These are phyloP conservation scores for Aspergillus quadrilineatus DNA, from an alignment of 2,329 filamentous ascomycete species.

Conservation along the genomic window DNA sequence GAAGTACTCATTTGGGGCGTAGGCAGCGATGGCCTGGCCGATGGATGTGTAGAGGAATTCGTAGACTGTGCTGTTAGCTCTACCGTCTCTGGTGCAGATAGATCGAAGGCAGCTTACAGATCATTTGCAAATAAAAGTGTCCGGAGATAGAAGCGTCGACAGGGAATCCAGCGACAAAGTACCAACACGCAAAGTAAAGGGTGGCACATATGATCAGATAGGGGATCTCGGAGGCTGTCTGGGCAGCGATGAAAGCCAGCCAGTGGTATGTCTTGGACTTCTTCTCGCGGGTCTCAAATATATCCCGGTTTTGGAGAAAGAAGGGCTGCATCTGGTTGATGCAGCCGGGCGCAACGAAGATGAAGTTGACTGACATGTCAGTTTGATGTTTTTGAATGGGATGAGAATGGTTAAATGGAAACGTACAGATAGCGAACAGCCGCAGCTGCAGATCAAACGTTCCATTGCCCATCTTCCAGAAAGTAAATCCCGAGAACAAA, in stretches of 20 bases:
- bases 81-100: background rate
- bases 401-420: background rate
- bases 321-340: slow-evolving; percentile 60
- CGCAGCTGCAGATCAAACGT: slow-evolving; percentile 55
- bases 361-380: slow-evolving; percentile 52
- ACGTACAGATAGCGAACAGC: slow-evolving; percentile 54
- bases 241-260: slow-evolving; percentile 58
- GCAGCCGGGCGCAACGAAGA: slow-evolving; percentile 60
- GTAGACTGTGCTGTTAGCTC: slow-evolving; percentile 34
- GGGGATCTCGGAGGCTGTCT: slow-evolving; percentile 50
- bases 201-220: slow-evolving; percentile 48
- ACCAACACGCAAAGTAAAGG: slow-evolving; percentile 55
- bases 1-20: slow-evolving; percentile 61
- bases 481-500: slow-evolving; percentile 62
- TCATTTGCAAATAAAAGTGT: slow-evolving; percentile 42
- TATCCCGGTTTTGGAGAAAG: slow-evolving; percentile 57
- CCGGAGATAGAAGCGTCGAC: slow-evolving; percentile 33
- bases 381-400: background rate
- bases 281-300: slow-evolving; percentile 60
- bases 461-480: slow-evolving; percentile 58
- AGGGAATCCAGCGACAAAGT: slow-evolving; percentile 55
- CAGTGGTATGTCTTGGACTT: slow-evolving; percentile 63
- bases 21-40: slow-evolving; percentile 56
- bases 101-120: slow-evolving; percentile 26
- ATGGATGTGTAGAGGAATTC: slow-evolving; percentile 45